A percentile compares a stretch with the other conserved stretches of the same genome.
phyloP scores from a whole-genome alignment of 2,329 filamentous ascomycete genomes.

The Ascochyta clinopodiicola region DNA sequence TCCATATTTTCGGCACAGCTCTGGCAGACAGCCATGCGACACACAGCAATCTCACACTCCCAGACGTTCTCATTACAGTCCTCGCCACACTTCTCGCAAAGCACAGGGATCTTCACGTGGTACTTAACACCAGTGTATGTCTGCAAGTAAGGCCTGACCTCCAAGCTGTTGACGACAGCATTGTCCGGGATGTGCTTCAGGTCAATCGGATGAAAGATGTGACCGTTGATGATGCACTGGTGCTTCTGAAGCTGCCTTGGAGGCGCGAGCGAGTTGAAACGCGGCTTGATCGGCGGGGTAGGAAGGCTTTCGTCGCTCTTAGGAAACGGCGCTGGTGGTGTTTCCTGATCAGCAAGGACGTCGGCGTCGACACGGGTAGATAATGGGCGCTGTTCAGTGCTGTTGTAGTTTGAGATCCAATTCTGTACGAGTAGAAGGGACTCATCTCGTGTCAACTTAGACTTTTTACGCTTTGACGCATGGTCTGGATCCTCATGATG shows the following conservation, averaged over 20 bases:
- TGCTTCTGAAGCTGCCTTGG: constrained; percentile 14
- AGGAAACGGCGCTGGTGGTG: constrained; percentile 28
- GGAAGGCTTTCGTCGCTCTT: constrained; percentile 16
- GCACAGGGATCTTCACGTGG: constrained; percentile 25
- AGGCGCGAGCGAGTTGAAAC: background rate
- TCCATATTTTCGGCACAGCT: constrained; percentile 28
- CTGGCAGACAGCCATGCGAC: constrained; percentile 26
- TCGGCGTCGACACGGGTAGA: constrained; percentile 26
- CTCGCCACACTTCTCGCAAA: constrained; percentile 28
- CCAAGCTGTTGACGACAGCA: constrained; percentile 23
- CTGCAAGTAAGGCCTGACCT: constrained; percentile 24
- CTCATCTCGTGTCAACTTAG: constrained; percentile 19
- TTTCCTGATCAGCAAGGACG: constrained; percentile 28
- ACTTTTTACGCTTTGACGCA: constrained; percentile 13
- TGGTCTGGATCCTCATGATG: constrained; percentile 2
- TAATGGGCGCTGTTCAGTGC: constrained; percentile 23
- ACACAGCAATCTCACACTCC: constrained; percentile 30
- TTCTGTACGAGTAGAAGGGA: constrained; percentile 19
- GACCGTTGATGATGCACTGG: constrained; percentile 29
- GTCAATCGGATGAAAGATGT: constrained; percentile 28
- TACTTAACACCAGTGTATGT: constrained; percentile 19
- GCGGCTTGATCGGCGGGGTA: background rate
- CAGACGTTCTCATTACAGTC: constrained; percentile 26
- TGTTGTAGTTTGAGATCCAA: constrained; percentile 28
- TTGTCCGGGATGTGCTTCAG: constrained; percentile 25